Evolutionary conservation across 1,139 yeast species (phyloP).

Genomic region (Debaryomycetaceae sp.): DNA sequence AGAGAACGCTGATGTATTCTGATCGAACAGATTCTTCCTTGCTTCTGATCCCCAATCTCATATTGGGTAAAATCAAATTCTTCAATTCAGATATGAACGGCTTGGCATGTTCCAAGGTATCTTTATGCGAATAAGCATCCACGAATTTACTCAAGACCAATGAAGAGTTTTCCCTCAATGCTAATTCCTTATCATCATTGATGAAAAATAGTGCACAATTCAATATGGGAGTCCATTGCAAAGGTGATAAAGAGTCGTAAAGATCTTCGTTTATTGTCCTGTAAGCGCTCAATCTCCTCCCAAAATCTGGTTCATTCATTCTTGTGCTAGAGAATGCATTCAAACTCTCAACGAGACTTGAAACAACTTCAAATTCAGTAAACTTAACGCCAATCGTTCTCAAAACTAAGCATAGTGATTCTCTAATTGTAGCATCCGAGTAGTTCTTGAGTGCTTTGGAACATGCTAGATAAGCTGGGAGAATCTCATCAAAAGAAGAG

Average conservation of each 20-base stretch:
- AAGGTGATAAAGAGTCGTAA: slow-evolving; percentile 40
- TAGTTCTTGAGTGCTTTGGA: slow-evolving; percentile 60
- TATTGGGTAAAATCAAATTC: slow-evolving; percentile 57
- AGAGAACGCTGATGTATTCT: slow-evolving; percentile 67
- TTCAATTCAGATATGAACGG: slow-evolving; percentile 47
- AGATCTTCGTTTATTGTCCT: slow-evolving; percentile 56
- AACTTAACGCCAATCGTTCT: slow-evolving; percentile 55
- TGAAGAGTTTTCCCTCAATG: slow-evolving; percentile 76
- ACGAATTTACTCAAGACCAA: slow-evolving; percentile 62
- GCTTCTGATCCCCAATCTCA: slow-evolving; percentile 68
- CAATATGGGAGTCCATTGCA: slow-evolving; percentile 80
- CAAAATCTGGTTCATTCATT: slow-evolving; percentile 77
- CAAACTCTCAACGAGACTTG: slow-evolving; percentile 54
- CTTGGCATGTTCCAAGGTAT: slow-evolving; percentile 28
- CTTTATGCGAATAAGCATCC: slow-evolving; percentile 48
- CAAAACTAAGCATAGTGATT: slow-evolving; percentile 58
- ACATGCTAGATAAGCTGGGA: slow-evolving; percentile 51
- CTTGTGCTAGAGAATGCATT: slow-evolving; percentile 65
- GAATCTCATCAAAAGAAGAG: slow-evolving; percentile 51
- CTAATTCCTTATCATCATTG: slow-evolving; percentile 75
- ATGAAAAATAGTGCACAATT: slow-evolving; percentile 67
- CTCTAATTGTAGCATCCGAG: slow-evolving; percentile 59
- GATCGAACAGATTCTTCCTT: slow-evolving; percentile 59
- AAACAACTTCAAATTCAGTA: slow-evolving; percentile 40
- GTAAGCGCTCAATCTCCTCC: slow-evolving; percentile 66